Percentiles rank a stretch among this genome's conserved stretches.
phyloP scores from a whole-genome alignment of 2,329 filamentous ascomycete genomes.

The Gliomastix tumulicola region DNA sequence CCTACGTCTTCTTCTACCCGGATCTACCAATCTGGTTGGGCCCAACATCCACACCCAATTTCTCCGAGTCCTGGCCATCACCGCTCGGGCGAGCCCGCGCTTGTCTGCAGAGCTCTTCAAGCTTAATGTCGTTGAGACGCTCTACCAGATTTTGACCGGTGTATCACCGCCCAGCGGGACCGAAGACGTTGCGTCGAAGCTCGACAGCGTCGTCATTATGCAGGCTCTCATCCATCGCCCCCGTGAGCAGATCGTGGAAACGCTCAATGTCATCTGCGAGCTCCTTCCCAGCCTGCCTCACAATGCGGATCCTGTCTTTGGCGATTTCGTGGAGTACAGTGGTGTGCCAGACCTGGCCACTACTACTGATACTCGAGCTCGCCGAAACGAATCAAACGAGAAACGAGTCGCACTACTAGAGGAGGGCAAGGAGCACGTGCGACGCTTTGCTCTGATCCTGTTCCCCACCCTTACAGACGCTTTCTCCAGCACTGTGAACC shows the following conservation, averaged over 20 bases:
- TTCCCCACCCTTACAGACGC: constrained; percentile 94
- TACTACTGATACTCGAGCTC: background rate
- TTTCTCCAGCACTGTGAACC: constrained; percentile 94
- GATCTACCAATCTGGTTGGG: constrained; percentile 91
- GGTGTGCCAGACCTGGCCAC: constrained; percentile 28
- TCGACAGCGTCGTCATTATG: constrained; percentile 98
- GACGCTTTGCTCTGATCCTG: constrained; percentile 86
- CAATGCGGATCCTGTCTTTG: constrained; percentile 33
- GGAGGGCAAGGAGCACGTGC: constrained; percentile 78
- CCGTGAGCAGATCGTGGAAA: constrained; percentile 93
- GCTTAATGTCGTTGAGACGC: constrained; percentile 93
- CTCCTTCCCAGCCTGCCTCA: constrained; percentile 70
- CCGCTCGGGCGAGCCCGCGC: constrained; percentile 78
- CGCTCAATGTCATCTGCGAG: constrained; percentile 95
- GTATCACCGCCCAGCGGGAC: constrained; percentile 81
- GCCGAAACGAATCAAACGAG: constrained; percentile 53
- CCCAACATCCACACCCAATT: constrained; percentile 96
- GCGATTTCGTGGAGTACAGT: constrained; percentile 34
- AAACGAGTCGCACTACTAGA: constrained; percentile 76
- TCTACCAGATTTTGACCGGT: constrained; percentile 95
- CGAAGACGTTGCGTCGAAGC: constrained; percentile 73
- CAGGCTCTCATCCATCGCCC: constrained; percentile 94
- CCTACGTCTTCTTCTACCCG: constrained; percentile 79
- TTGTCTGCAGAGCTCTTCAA: constrained; percentile 88
- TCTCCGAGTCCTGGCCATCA: constrained; percentile 83